These are phyloP conservation scores for Aspergillus cejpii DNA, from an alignment of 2,329 filamentous ascomycete genomes.

Conservation along the genomic window DNA sequence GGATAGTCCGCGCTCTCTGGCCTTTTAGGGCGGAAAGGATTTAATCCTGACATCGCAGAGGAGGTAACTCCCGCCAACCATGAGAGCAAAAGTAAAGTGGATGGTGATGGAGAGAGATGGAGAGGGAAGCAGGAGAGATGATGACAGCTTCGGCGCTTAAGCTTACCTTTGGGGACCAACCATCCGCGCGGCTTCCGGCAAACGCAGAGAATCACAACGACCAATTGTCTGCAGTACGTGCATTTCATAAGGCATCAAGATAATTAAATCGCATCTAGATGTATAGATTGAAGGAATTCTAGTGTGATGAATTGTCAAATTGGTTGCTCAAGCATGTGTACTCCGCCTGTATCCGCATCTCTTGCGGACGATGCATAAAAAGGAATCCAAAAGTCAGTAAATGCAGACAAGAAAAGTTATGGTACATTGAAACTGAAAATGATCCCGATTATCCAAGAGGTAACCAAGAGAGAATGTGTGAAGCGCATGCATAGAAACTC, in stretches of 20 bases:
- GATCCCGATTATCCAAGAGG: constrained; percentile 4
- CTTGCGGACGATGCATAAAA: neutral
- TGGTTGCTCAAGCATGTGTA: neutral
- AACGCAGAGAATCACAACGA: constrained; percentile 2
- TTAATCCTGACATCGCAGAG: constrained; percentile 43
- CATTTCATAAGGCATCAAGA: neutral
- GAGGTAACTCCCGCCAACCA: constrained; percentile 24
- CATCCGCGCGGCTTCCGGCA: constrained; percentile 11
- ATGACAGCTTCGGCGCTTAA: neutral
- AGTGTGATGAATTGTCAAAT: neutral
- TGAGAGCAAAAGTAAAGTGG: constrained; percentile 19
- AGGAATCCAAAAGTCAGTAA: neutral
- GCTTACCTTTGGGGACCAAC: neutral
- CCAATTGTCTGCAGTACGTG: neutral
- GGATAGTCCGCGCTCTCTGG: constrained; percentile 27
- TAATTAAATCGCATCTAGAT: neutral
- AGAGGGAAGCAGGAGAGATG: constrained; percentile 10
- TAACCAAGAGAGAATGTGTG: constrained; percentile 3
- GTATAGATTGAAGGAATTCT: constrained; percentile 1
- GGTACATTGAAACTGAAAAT: constrained; percentile 13
- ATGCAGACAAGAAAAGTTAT: constrained; percentile 11
- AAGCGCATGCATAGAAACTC: constrained; percentile 1
- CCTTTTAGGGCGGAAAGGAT: constrained; percentile 47
- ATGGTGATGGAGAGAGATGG: no score
- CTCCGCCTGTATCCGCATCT: neutral